phyloP scores from a whole-genome alignment of 352 stramenopile genomes.

The Phytophthora syringae region DNA sequence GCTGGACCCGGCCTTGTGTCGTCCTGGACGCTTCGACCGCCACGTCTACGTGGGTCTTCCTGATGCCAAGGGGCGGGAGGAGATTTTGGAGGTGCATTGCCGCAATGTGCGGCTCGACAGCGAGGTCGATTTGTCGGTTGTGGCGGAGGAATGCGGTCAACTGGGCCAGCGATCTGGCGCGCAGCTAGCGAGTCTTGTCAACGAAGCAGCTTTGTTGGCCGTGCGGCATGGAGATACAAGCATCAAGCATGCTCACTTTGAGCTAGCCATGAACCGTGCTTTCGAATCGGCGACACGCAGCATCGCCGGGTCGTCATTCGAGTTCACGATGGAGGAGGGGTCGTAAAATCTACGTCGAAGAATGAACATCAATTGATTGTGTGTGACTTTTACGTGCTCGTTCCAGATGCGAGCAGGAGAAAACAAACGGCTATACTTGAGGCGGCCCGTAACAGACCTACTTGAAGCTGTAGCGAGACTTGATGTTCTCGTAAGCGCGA shows the following conservation, averaged over 20 bases:
- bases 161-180: conserved; percentile 73
- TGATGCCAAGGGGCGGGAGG: conserved; percentile 90
- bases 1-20: conserved; percentile 95
- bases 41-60: conserved; percentile 96
- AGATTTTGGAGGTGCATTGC: conserved; percentile 75
- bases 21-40: conserved; percentile 96
- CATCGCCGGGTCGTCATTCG: conserved; percentile 58
- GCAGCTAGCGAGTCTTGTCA: conserved; percentile 82
- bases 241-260: conserved; percentile 74
- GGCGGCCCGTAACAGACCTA: not conserved
- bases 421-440: not conserved
- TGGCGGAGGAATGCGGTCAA: conserved; percentile 64
- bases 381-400: conserved; percentile 2
- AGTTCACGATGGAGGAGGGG: conserved; percentile 57
- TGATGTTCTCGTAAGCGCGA: conserved; percentile 21
- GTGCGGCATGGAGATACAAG: conserved; percentile 69
- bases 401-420: conserved; percentile 10
- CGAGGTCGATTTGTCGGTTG: conserved; percentile 55
- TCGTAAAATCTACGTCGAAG: conserved; percentile 12
- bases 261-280: conserved; percentile 75
- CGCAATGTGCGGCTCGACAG: conserved; percentile 64
- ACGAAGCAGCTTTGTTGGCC: conserved; percentile 82
- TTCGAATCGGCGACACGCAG: conserved; percentile 67
- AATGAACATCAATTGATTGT: conserved; percentile 7
- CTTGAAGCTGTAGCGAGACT: conserved; percentile 26